Evolutionary conservation across 1,284 basidiomycete genomes (phyloP).

Genomic region (Pholiota adiposa): DNA sequence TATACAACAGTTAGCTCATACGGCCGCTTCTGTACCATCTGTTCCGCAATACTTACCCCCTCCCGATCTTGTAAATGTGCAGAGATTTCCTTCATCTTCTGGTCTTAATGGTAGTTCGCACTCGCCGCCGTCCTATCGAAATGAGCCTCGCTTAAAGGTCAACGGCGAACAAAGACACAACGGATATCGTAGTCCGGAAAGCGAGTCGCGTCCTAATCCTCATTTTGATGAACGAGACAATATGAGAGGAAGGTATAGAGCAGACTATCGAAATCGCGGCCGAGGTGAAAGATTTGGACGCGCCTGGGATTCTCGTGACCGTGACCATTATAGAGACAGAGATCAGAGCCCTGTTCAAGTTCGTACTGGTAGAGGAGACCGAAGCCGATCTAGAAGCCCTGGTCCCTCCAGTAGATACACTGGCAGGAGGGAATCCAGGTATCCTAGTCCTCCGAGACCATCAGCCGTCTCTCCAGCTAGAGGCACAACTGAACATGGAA

Average conservation of each 20-base stretch:
- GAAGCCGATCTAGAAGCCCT: conserved; percentile 76
- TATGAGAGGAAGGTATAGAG: conserved; percentile 50
- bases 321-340: conserved; percentile 46
- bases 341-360: conserved; percentile 41
- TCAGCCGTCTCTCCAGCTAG: conserved; percentile 32
- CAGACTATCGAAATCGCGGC: conserved; percentile 48
- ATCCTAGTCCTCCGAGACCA: conserved; percentile 61
- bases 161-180: conserved; percentile 50
- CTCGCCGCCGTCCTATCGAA: conserved; percentile 34
- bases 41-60: conserved; percentile 31
- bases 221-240: conserved; percentile 51
- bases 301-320: conserved; percentile 55
- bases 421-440: conserved; percentile 50
- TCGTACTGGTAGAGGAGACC: conserved; percentile 41
- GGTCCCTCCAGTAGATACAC: conserved; percentile 48
- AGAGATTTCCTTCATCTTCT: conserved; percentile 30
- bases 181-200: conserved; percentile 53
- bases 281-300: conserved; percentile 46
- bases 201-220: conserved; percentile 51
- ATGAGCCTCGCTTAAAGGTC: conserved; percentile 44
- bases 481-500: conserved; percentile 43
- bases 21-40: conserved; percentile 47
- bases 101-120: conserved; percentile 35
- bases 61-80: conserved; percentile 31
- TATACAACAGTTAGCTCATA: conserved; percentile 73